phyloP scores from a whole-genome alignment of 1,284 basidiomycete genomes.

The Melampsora abietis-canadensis region DNA sequence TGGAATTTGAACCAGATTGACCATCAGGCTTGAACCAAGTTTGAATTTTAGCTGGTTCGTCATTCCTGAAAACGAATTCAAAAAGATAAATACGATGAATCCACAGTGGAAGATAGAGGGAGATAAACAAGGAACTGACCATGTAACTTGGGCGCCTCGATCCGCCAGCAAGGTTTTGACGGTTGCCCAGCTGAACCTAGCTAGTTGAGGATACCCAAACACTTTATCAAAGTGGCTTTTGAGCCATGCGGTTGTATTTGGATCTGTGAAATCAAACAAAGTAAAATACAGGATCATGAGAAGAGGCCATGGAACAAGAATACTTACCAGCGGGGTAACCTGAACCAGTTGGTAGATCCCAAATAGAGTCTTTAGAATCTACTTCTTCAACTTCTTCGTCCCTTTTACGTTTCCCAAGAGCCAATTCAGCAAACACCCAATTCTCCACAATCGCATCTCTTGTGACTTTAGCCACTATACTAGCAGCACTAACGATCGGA shows the following conservation, averaged over 20 bases:
- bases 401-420: constrained; percentile 36
- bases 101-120: constrained; percentile 1
- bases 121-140: constrained; percentile 59
- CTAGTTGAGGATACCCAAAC: constrained; percentile 87
- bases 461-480: constrained; percentile 94
- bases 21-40: constrained; percentile 68
- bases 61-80: constrained; percentile 64
- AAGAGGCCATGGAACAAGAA: background rate
- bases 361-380: background rate
- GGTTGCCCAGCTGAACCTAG: constrained; percentile 93
- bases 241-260: constrained; percentile 85
- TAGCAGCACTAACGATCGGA: constrained; percentile 94
- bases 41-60: constrained; percentile 69
- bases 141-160: constrained; percentile 69
- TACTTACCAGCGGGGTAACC: constrained; percentile 69
- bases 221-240: constrained; percentile 73
- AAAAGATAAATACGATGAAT: constrained; percentile 3
- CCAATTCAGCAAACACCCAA: constrained; percentile 63
- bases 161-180: constrained; percentile 83
- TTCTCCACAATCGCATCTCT: constrained; percentile 82
- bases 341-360: constrained; percentile 31
- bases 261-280: constrained; percentile 61
- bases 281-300: background rate
- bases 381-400: background rate
- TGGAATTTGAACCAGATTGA: constrained; percentile 52